Evolutionary conservation across 495 filamentous ascomycete species (phyloP).

Genomic region (Monascus purpureus): DNA sequence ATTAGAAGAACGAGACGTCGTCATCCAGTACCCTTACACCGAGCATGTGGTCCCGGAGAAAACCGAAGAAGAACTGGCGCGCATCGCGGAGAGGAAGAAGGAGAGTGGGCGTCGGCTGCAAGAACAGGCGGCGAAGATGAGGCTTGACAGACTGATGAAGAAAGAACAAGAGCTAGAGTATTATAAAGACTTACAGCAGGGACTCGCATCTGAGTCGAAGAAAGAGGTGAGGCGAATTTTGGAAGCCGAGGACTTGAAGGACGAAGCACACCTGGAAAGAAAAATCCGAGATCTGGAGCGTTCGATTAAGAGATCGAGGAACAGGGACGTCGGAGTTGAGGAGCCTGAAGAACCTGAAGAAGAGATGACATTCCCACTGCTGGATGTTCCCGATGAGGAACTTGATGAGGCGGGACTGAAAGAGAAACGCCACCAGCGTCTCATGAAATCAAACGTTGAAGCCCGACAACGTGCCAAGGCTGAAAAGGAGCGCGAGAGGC

Average conservation of each 20-base stretch:
- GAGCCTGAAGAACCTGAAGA: slow-evolving; percentile 63
- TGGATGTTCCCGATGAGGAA: slow-evolving; percentile 83
- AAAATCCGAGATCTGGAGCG: slow-evolving; percentile 78
- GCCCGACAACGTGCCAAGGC: slow-evolving; percentile 82
- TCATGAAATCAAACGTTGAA: slow-evolving; percentile 89
- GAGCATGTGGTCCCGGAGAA: slow-evolving; percentile 83
- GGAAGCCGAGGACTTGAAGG: slow-evolving; percentile 81
- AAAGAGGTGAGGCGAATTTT: slow-evolving; percentile 77
- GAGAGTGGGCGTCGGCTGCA: slow-evolving; percentile 85
- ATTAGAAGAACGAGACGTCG: slow-evolving; percentile 71
- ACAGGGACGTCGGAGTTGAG: slow-evolving; percentile 79
- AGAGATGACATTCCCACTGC: slow-evolving; percentile 68
- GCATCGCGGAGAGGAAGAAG: slow-evolving; percentile 79
- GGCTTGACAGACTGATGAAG: slow-evolving; percentile 81
- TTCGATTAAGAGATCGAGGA: slow-evolving; percentile 71
- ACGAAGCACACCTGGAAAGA: slow-evolving; percentile 69
- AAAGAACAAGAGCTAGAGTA: slow-evolving; percentile 95
- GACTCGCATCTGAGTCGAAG: slow-evolving; percentile 57
- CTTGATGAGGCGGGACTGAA: slow-evolving; percentile 83
- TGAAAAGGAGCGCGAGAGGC: slow-evolving; percentile 86
- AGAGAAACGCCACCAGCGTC: slow-evolving; percentile 77
- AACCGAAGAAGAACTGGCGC: slow-evolving; percentile 77
- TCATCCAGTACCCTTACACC: slow-evolving; percentile 86
- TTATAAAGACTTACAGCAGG: slow-evolving; percentile 65
- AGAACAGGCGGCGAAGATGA: slow-evolving; percentile 93